phyloP scores from a whole-genome alignment of 148 eudicot species.

The Rhododendron henanense region DNA sequence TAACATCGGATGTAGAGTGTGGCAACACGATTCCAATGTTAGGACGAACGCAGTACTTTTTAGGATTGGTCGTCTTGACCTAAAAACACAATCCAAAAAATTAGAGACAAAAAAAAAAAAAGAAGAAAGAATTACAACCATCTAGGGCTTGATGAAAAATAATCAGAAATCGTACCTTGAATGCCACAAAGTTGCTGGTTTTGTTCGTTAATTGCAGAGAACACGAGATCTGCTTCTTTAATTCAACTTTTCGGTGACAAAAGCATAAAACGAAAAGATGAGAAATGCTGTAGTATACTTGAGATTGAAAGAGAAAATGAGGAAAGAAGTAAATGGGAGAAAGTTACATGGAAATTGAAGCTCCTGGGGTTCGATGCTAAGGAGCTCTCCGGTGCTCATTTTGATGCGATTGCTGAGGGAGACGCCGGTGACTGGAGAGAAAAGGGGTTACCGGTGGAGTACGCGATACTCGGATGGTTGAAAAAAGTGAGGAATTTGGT shows the following conservation, averaged over 20 bases:
- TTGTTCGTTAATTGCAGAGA: slow-evolving; percentile 71
- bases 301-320: not conserved
- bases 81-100: slow-evolving; percentile 20
- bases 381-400: slow-evolving; percentile 77
- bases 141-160: not conserved
- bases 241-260: slow-evolving; percentile 50
- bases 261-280: slow-evolving; percentile 1
- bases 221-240: slow-evolving; percentile 94
- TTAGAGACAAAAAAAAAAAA: not conserved
- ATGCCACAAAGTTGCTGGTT: slow-evolving; percentile 65
- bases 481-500: not conserved
- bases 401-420: not conserved
- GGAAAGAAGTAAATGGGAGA: not conserved
- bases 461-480: not conserved
- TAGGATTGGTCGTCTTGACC: slow-evolving; percentile 96
- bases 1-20: slow-evolving; percentile 57
- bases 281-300: slow-evolving; percentile 11
- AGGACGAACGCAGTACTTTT: slow-evolving; percentile 81
- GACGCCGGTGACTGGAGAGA: not conserved
- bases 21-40: slow-evolving; percentile 81
- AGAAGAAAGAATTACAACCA: not conserved
- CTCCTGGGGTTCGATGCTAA: slow-evolving; percentile 71
- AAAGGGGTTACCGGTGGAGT: not conserved
- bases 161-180: slow-evolving; percentile 53
- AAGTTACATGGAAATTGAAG: slow-evolving; percentile 68